Percentiles rank a stretch among this genome's conserved stretches.
phyloP scores from a whole-genome alignment of 164 flowering plant genomes.

The Macadamia integrifolia region DNA sequence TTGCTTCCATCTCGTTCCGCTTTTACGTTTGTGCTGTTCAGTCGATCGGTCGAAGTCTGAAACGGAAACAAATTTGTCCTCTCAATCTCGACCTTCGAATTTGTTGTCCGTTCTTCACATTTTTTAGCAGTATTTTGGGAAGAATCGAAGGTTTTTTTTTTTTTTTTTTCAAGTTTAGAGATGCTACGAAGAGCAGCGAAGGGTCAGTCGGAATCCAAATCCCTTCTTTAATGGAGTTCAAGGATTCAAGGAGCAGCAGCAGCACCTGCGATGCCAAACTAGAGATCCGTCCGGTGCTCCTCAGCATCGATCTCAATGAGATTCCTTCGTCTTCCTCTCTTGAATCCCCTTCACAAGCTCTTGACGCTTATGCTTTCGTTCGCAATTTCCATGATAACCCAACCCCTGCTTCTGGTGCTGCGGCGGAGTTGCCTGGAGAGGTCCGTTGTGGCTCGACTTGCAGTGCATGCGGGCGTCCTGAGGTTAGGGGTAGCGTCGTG shows the following conservation, averaged over 20 bases:
- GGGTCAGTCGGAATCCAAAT: neutral
- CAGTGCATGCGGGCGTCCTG: slow-evolving; percentile 33
- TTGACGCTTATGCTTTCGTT: slow-evolving; percentile 39
- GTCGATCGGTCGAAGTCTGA: neutral
- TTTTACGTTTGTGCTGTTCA: neutral
- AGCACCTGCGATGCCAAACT: slow-evolving; percentile 4
- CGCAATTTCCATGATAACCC: slow-evolving; percentile 31
- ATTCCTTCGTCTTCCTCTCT: slow-evolving; percentile 39
- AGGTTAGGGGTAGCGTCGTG: slow-evolving; percentile 32
- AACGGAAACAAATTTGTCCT: neutral
- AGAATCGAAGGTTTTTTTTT: neutral
- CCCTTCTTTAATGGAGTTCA: slow-evolving; percentile 27
- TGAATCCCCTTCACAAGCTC: slow-evolving; percentile 18
- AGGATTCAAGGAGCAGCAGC: slow-evolving; percentile 14
- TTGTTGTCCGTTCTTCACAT: neutral
- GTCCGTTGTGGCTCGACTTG: slow-evolving; percentile 4
- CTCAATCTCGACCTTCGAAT: neutral
- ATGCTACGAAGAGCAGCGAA: neutral
- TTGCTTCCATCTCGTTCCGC: neutral
- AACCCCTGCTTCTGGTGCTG: slow-evolving; percentile 26
- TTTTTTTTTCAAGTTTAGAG: neutral
- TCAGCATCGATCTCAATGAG: slow-evolving; percentile 67
- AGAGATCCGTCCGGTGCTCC: slow-evolving; percentile 21
- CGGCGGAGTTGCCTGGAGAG: slow-evolving; percentile 37
- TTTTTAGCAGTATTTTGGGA: neutral